These are phyloP conservation scores for Penicillium sclerotiorum DNA, from an alignment of 2,329 filamentous ascomycete genomes.

Conservation along the genomic window DNA sequence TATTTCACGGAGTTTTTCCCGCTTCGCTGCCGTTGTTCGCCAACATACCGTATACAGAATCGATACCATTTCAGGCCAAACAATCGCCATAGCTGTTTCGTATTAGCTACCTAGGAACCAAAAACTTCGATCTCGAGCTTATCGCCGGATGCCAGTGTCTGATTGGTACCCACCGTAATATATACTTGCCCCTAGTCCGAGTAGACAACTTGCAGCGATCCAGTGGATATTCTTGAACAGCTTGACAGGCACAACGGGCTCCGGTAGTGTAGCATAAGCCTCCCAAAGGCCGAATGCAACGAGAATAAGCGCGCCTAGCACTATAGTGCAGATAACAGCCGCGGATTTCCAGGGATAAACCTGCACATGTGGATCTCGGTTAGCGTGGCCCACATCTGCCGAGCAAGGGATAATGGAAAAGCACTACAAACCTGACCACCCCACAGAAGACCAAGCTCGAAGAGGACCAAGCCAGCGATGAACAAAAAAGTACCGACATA, in stretches of 20 bases:
- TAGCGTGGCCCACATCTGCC: too few species aligned
- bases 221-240: background rate
- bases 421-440: background rate
- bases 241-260: background rate
- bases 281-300: background rate
- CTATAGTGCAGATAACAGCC: background rate
- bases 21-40: background rate
- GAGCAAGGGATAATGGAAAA: too few species aligned
- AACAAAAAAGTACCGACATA: background rate
- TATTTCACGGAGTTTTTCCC: too few species aligned
- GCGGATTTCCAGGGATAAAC: background rate
- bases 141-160: background rate
- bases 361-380: background rate
- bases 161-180: background rate
- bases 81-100: background rate
- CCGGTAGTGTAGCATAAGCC: background rate
- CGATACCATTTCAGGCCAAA: background rate
- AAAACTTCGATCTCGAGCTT: too few species aligned
- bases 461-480: background rate
- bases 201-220: background rate
- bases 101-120: too few species aligned
- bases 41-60: background rate
- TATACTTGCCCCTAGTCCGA: background rate
- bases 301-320: background rate
- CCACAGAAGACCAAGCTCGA: background rate